Percentiles rank a stretch among this genome's conserved stretches.
Conservation (phyloP, 176 grass and related monocot genomes). For the Luzula sylvatica region DNA sequence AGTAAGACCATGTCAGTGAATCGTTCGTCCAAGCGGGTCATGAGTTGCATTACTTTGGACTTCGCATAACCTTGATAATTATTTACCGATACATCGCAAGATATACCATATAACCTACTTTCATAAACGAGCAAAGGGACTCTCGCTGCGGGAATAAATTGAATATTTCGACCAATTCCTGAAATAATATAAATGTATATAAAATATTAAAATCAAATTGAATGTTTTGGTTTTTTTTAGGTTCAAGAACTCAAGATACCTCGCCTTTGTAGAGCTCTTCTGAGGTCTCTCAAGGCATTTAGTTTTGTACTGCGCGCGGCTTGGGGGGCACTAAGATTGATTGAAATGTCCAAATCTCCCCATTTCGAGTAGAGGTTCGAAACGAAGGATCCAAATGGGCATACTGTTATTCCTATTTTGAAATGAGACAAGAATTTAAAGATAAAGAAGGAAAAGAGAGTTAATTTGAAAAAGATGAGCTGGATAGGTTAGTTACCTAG, state of each 20-base stretch:
- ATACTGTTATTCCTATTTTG: conserved; percentile 40
- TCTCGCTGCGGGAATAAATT: conserved; percentile 80
- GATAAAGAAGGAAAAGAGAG: too few relatives aligned
- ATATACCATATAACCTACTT: conserved; percentile 48
- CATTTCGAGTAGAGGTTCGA: conserved; percentile 87
- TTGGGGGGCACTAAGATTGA: conserved; percentile 25
- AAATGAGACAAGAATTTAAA: neutral
- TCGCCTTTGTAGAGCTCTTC: conserved; percentile 34
- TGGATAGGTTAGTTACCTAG: conserved; percentile 24
- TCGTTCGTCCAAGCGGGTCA: conserved; percentile 63
- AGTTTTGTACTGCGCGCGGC: conserved; percentile 41
- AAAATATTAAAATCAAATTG: conserved; percentile 15
- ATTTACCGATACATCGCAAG: conserved; percentile 77
- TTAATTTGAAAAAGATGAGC: too few relatives aligned
- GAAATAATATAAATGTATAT: conserved; percentile 27
- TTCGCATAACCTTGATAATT: conserved; percentile 68
- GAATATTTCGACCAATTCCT: conserved; percentile 41
- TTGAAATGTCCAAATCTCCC: conserved; percentile 87
- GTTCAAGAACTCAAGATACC: conserved; percentile 30
- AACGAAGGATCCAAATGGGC: conserved; percentile 91
- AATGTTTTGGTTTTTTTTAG: neutral
- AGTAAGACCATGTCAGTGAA: conserved; percentile 91
- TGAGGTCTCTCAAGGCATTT: conserved; percentile 43
- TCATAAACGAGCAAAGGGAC: conserved; percentile 76
- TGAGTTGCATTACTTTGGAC: conserved; percentile 68